phyloP scores from a whole-genome alignment of 306 rosid species.

The Acacia melanoxylon region DNA sequence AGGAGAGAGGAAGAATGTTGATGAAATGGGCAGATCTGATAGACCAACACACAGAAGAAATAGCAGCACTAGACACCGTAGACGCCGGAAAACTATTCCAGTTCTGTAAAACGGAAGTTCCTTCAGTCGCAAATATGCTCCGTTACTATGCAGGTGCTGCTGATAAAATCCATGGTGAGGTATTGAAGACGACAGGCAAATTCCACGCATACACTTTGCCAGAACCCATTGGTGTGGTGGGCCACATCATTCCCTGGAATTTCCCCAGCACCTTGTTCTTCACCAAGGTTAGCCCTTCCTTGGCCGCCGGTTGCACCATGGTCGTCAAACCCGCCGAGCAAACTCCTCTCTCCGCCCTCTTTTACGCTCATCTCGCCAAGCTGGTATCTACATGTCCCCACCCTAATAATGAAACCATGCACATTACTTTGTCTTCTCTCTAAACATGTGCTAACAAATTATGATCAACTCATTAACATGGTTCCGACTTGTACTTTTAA shows the following conservation, averaged over 20 bases:
- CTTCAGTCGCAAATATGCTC: conserved; percentile 33
- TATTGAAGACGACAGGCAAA: conserved; percentile 48
- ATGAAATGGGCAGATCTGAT: conserved; percentile 70
- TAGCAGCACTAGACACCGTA: conserved; percentile 70
- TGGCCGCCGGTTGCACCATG: conserved; percentile 93
- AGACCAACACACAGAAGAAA: conserved; percentile 58
- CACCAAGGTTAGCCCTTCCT: conserved; percentile 65
- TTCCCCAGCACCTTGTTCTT: conserved; percentile 59
- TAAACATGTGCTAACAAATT: too few species aligned
- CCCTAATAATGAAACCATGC: too few species aligned
- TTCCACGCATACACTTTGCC: conserved; percentile 68
- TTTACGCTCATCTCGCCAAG: conserved; percentile 76
- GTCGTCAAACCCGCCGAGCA: conserved; percentile 88
- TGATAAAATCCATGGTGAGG: conserved; percentile 82
- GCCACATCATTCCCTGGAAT: conserved; percentile 91
- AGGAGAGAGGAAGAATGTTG: conserved; percentile 70
- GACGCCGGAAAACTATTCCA: conserved; percentile 68
- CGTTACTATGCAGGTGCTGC: conserved; percentile 94
- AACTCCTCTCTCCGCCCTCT: conserved; percentile 84
- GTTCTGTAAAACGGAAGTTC: conserved; percentile 51
- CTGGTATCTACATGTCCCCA: conserved; percentile 33
- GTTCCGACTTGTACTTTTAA: neutral
- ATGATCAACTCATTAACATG: neutral
- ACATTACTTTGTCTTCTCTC: neutral
- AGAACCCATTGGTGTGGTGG: conserved; percentile 87